Conservation (phyloP, 805 yeast genomes). For the Groenewaldozyma salmanticensis region DNA sequence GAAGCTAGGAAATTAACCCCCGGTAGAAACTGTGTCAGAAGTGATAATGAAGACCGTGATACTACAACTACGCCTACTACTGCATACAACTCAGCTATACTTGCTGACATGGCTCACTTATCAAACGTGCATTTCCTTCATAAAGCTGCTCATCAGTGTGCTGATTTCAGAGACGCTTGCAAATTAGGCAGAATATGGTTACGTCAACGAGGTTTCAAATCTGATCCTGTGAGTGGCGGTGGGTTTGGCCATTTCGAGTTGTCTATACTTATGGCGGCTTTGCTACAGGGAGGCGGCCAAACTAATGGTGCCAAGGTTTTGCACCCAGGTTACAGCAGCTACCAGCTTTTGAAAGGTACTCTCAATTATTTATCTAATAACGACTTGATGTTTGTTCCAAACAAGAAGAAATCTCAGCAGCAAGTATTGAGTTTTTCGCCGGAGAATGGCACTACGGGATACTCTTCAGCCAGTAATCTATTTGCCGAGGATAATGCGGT, state of each 20-base stretch:
- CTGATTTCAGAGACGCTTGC: constrained; percentile 79
- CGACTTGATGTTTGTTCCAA: no score
- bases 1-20: constrained; percentile 70
- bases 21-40: constrained; percentile 69
- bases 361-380: constrained; percentile 71
- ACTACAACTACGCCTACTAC: constrained; percentile 75
- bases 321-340: constrained; percentile 81
- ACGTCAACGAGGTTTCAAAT: constrained; percentile 70
- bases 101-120: constrained; percentile 59
- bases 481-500: background rate
- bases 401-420: constrained; percentile 21
- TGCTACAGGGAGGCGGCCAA: constrained; percentile 74
- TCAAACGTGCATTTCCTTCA: constrained; percentile 68
- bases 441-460: constrained; percentile 3
- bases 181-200: constrained; percentile 85
- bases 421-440: constrained; percentile 17
- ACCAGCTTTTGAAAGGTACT: constrained; percentile 86
- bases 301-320: constrained; percentile 63
- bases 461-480: background rate
- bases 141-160: constrained; percentile 64
- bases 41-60: constrained; percentile 23
- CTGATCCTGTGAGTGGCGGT: constrained; percentile 44
- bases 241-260: constrained; percentile 95
- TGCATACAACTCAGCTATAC: constrained; percentile 69
- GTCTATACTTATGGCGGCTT: constrained; percentile 66